These are phyloP conservation scores for Tricholoma hemisulphureum DNA, from an alignment of 768 basidiomycete species.

Conservation along the genomic window DNA sequence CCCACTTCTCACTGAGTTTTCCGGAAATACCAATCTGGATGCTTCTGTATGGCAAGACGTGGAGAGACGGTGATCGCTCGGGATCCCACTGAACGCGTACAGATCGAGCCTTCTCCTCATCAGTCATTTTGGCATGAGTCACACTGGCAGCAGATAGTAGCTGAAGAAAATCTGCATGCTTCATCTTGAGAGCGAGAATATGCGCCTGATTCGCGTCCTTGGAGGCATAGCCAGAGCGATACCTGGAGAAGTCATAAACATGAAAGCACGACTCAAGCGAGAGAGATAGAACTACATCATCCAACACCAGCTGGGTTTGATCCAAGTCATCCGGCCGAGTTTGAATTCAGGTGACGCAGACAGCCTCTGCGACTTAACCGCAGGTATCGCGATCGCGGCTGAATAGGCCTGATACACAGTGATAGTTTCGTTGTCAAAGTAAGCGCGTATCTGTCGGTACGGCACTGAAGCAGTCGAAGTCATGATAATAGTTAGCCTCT, in stretches of 20 bases:
- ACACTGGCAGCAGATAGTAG: conserved; percentile 11
- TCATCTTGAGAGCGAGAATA: conserved; percentile 20
- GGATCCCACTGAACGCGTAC: conserved; percentile 18
- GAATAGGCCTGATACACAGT: conserved; percentile 17
- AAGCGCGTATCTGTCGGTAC: conserved; percentile 17
- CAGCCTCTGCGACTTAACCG: conserved; percentile 12
- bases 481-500: background rate
- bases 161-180: conserved; percentile 12
- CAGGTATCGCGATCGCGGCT: conserved; percentile 12
- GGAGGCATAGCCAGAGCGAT: conserved; percentile 12
- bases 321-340: conserved; percentile 17
- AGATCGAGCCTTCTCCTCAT: conserved; percentile 8
- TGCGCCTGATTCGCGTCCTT: conserved; percentile 12
- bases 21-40: conserved; percentile 17
- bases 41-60: conserved; percentile 10
- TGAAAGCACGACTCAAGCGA: background rate
- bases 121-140: conserved; percentile 7
- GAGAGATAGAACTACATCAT: conserved; percentile 10
- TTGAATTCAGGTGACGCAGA: conserved; percentile 14
- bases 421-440: conserved; percentile 11
- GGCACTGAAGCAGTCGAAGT: background rate
- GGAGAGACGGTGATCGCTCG: conserved; percentile 11
- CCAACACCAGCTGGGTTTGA: conserved; percentile 20
- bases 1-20: conserved; percentile 9
- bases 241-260: conserved; percentile 5